Evolutionary conservation across 2,329 filamentous ascomycete species (phyloP).

Genomic region (Aspergillus intermedius): DNA sequence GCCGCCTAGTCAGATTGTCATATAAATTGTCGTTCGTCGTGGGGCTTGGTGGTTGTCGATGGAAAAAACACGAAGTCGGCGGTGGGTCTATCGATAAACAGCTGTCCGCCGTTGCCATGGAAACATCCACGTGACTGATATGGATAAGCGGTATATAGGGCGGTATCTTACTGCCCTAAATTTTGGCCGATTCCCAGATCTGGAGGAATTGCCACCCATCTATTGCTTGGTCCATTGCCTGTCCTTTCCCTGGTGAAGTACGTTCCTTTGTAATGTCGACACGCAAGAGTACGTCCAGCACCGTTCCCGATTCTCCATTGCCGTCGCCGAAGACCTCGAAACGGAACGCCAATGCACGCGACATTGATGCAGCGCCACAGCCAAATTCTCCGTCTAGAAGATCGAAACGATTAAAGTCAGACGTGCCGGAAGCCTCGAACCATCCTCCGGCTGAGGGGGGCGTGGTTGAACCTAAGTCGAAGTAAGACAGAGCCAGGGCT

Average conservation of each 20-base stretch:
- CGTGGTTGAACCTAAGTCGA: background rate
- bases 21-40: background rate
- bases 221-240: too few relatives aligned
- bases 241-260: too few relatives aligned
- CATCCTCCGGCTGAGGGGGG: background rate
- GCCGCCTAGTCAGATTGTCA: background rate
- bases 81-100: constrained; percentile 33
- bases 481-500: background rate
- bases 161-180: background rate
- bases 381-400: constrained; percentile 18
- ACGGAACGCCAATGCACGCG: constrained; percentile 18
- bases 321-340: constrained; percentile 5
- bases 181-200: background rate
- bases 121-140: constrained; percentile 25
- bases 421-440: background rate
- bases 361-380: constrained; percentile 18
- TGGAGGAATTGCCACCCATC: too few relatives aligned
- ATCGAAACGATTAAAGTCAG: constrained; percentile 25
- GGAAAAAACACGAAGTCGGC: background rate
- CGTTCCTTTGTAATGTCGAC: background rate
- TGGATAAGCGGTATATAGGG: constrained; percentile 2
- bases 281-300: constrained; percentile 6
- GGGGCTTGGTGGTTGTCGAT: background rate
- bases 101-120: constrained; percentile 24
- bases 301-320: constrained; percentile 3